Base-by-base conservation (phyloP, 441 rosid genomes). In the Hypseocharis bilobata region DNA sequence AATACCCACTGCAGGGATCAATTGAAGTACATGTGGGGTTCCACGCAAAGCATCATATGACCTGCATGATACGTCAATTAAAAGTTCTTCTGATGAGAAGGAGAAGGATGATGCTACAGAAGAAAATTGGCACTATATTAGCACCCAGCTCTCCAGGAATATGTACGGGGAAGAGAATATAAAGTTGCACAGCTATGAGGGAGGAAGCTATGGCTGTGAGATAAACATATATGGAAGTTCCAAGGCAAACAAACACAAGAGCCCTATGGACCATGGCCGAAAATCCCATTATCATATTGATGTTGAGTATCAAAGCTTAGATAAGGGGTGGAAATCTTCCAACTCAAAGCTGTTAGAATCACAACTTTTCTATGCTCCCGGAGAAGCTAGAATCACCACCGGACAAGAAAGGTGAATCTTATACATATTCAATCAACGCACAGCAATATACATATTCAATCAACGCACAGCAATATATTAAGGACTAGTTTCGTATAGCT, bases 1-100 rank as follows among this genome's bases (percentile, higher is more conserved):
- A 68, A 86, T 71, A 51, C 83, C 87, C 72, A 81, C 75, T 23
- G 92, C 86, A 64, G 86, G 84, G 64, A 83, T 73, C 72, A 86
- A 63, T 66, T 70, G 80, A 58, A 74, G 70, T 61, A 77, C 60
- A 60, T 56, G 60, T 1, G 83, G 74, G 74, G 73, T 79, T 75
- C 79, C 82, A 4, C 65, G 52, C 40, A 83, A 75, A 60, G 77
- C 70, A 70, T 77, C 82, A 79, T 62, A 80, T 40, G 84, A 78
- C 80, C 89, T 86, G 72, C 65, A 42, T n/a, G 78, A 63, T 28
- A 62, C 36, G 68, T 64, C 71, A 73, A 62, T 27, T 34, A n/a
- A 20, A n/a, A 60, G 40, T 26, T 63, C 34, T 55, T 62, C 4
- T 42, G 23, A 40, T n/a, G 28, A 10, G 32, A 14, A n/a, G n/a